These are phyloP conservation scores for Fragaria ananassa DNA, from an alignment of 306 rosid species.

Conservation along the genomic window DNA sequence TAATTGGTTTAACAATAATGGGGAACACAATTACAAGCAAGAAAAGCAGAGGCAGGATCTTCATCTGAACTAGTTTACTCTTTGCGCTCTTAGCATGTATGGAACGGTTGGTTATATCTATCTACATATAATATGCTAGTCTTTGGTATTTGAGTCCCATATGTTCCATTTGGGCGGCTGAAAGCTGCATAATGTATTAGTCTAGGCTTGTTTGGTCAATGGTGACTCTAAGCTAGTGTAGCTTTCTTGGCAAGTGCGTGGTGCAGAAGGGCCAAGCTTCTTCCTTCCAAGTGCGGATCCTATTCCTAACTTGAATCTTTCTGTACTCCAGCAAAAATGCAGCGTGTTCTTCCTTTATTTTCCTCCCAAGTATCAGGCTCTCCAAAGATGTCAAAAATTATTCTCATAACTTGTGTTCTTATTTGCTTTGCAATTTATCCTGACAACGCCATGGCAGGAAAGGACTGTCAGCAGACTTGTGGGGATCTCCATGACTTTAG, in stretches of 20 bases:
- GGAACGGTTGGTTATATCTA: too few species aligned
- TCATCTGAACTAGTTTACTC: background rate
- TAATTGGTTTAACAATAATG: background rate
- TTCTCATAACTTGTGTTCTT: background rate
- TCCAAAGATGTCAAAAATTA: background rate
- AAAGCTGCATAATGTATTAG: too few species aligned
- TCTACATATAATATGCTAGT: too few species aligned
- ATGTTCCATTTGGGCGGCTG: background rate
- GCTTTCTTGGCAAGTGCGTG: background rate
- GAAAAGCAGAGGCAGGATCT: background rate
- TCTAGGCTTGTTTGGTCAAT: background rate
- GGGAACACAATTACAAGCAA: background rate
- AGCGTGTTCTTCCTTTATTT: background rate
- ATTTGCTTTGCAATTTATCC: background rate
- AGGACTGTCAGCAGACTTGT: background rate
- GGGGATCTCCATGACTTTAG: conserved; percentile 8
- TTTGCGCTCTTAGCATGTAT: background rate
- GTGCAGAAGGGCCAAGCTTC: background rate
- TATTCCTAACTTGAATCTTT: background rate
- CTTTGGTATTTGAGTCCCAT: too few species aligned
- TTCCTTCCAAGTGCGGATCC: background rate
- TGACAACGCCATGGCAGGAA: background rate
- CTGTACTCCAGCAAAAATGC: background rate
- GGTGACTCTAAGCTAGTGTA: background rate
- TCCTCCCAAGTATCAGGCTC: background rate